These are phyloP conservation scores for Spergularia azorica DNA, from an alignment of 179 eudicot genomes.

Conservation along the genomic window DNA sequence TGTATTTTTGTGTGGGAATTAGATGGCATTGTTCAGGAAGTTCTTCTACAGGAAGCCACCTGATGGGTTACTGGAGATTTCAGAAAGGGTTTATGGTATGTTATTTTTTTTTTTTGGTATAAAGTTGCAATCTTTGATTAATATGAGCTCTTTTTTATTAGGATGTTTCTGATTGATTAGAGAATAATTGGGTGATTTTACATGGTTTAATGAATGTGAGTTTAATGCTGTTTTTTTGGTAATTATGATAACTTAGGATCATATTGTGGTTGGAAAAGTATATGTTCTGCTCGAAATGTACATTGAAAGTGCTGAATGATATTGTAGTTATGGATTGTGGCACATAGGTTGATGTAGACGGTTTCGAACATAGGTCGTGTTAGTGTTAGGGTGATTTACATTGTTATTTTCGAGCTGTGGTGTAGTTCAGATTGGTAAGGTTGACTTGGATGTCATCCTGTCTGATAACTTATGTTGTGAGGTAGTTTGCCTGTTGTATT, in stretches of 20 bases:
- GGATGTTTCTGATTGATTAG: slow-evolving; percentile 4
- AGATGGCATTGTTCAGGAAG: slow-evolving; percentile 69
- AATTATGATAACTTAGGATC: background rate
- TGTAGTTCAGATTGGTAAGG: slow-evolving; percentile 7
- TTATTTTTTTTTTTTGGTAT: background rate
- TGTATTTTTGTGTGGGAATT: slow-evolving; percentile 17
- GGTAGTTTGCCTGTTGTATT: background rate
- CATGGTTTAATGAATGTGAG: slow-evolving; percentile 1
- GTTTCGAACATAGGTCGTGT: slow-evolving; percentile 3
- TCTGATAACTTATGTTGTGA: background rate
- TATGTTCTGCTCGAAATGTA: background rate
- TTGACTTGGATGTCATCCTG: background rate
- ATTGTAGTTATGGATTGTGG: background rate
- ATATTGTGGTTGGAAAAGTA: background rate
- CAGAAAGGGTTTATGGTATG: slow-evolving; percentile 82
- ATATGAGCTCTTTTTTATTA: background rate
- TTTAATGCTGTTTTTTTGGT: background rate
- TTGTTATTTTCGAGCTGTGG: slow-evolving; percentile 10
- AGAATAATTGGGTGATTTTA: background rate
- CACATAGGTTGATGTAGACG: slow-evolving; percentile 1
- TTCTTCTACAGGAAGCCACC: slow-evolving; percentile 83
- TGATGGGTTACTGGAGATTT: slow-evolving; percentile 83
- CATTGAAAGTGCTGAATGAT: background rate
- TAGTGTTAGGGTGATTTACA: background rate
- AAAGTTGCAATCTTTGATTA: slow-evolving; percentile 21